These are phyloP conservation scores for Aspergillus conjunctus DNA, from an alignment of 495 filamentous ascomycete genomes.

Conservation along the genomic window DNA sequence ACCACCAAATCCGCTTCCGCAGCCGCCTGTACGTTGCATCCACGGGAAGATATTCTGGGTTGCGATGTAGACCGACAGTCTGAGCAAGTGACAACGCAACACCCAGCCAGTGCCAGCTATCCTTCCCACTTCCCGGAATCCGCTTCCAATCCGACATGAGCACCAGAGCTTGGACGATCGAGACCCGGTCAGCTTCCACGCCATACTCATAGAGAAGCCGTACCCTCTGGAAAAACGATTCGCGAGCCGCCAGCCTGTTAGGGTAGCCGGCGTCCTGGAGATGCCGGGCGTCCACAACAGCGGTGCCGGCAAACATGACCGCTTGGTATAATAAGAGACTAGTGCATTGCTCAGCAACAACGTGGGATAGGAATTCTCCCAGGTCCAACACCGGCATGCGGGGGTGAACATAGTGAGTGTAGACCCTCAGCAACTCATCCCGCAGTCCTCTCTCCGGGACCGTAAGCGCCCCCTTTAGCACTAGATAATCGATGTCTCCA, in stretches of 20 bases:
- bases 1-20: conserved; percentile 24
- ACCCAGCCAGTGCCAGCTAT: conserved; percentile 22
- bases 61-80: conserved; percentile 16
- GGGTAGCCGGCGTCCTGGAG: neutral
- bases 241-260: neutral
- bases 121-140: conserved; percentile 17
- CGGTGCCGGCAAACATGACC: neutral
- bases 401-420: neutral
- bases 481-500: neutral
- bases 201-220: conserved; percentile 23
- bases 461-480: neutral
- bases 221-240: neutral
- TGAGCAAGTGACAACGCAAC: conserved; percentile 16
- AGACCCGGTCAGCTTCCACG: conserved; percentile 16
- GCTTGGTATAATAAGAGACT: neutral
- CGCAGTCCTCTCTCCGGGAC: neutral
- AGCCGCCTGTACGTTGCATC: neutral
- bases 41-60: neutral
- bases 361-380: neutral
- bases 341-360: neutral
- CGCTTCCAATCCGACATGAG: conserved; percentile 28
- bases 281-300: neutral
- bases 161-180: conserved; percentile 19
- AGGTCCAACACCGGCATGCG: neutral
- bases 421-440: neutral